Evolutionary conservation across 768 basidiomycete genomes (phyloP), one percentile per base, ranked within the genome.

Genomic region (Naganishia friedmannii): DNA sequence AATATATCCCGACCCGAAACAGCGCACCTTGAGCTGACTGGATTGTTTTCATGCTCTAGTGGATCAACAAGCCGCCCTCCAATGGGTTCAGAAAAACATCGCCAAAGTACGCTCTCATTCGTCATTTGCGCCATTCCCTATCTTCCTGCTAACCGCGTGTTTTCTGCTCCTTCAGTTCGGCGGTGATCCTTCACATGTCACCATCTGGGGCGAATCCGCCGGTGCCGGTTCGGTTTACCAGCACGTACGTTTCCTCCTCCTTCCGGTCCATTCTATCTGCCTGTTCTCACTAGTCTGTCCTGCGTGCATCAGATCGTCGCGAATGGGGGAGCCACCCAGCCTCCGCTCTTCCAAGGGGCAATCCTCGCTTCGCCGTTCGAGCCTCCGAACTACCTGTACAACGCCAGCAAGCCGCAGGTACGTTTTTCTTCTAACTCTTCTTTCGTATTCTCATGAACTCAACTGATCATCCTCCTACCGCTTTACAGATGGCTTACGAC

Each of bases 121-220:
- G 21, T 32, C 12, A 10, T 5, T 9, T 19, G 17, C 29, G 26
- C 53, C 12, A 23, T 26, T 4, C 26, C 26, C 32, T 12, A 2
- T 32, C 54, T 10, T 2, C 42, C 15, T 8, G 54, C 32, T 55
- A 21, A 31, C 29, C 17, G 2, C 10, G n/a, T n/a, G n/a, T 37
- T 5, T 21, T 7, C 29, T 39, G 21, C 7, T 23, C n/a, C 10
- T 4, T 26, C 81, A 83, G n/a, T 88, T 88, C 71, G 86, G 86
- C 45, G 87, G 87, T 0, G 87, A 87, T 77, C 84, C 85, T 1
- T 75, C 77, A 10, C 82, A 82, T 0, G 83, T 88, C 56, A 86
- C 85, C 3, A 84, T 87, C 28, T 83, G 83, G 70, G 87, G 87
- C 1, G 83, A 88, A 75, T 85, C 84, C 7, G 86, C 86, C 15